Evolutionary conservation across 1,284 basidiomycete species (phyloP).

Genomic region (Ustilago nuda): DNA sequence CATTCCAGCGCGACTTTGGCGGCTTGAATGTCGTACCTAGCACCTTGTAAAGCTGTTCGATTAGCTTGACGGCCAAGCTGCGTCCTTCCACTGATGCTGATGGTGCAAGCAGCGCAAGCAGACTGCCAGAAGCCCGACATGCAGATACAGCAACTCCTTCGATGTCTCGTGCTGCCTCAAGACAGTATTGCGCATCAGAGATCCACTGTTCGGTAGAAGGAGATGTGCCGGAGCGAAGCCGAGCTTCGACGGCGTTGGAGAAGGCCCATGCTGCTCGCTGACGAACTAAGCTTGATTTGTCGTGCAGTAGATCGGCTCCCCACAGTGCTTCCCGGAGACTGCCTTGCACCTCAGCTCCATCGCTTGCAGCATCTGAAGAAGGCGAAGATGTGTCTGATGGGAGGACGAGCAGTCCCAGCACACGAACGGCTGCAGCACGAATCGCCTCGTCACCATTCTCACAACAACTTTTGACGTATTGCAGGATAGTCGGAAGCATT

Average conservation of each 20-base stretch:
- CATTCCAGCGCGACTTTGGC: conserved; percentile 48
- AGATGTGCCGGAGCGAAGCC: not conserved
- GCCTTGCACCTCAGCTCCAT: not conserved
- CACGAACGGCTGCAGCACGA: conserved; percentile 38
- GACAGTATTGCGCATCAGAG: conserved; percentile 23
- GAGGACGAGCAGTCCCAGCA: conserved; percentile 38
- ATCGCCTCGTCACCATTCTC: conserved; percentile 22
- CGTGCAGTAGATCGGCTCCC: conserved; percentile 13
- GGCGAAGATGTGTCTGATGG: conserved; percentile 6
- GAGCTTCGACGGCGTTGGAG: conserved; percentile 32
- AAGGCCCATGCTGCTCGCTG: conserved; percentile 42
- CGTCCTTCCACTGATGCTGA: not conserved
- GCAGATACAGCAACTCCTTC: conserved; percentile 43
- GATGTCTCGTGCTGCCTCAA: conserved; percentile 30
- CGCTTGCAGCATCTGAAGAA: not conserved
- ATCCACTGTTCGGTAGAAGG: conserved; percentile 9
- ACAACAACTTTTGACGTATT: conserved; percentile 17
- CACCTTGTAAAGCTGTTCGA: conserved; percentile 31
- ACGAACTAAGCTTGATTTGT: conserved; percentile 39
- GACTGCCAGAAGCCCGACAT: conserved; percentile 25
- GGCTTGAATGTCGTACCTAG: conserved; percentile 30
- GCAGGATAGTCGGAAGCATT: conserved; percentile 2
- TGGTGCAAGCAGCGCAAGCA: conserved; percentile 21
- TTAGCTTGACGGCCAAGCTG: conserved; percentile 4
- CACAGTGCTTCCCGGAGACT: conserved; percentile 9